Conservation (phyloP, 192 early-diverging fungal genomes). For the Coemansia sp. region DNA sequence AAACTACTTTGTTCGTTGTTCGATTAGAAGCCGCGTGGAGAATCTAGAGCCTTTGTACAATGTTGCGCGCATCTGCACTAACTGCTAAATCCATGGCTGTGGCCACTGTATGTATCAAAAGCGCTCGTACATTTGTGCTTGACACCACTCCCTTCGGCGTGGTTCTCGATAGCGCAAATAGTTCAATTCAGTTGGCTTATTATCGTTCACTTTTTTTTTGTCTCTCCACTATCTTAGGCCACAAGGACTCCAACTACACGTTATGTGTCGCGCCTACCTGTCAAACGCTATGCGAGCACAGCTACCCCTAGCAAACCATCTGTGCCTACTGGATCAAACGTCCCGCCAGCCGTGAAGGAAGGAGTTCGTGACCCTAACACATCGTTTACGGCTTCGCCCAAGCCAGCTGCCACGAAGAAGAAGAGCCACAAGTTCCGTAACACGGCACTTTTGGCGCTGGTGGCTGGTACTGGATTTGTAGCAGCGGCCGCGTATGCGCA, state of each 20-base stretch:
- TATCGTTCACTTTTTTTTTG: background rate
- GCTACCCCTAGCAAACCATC: slow-evolving; percentile 1
- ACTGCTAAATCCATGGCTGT: slow-evolving; percentile 11
- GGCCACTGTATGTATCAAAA: slow-evolving; percentile 13
- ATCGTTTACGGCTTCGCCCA: slow-evolving; percentile 30
- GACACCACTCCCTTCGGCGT: background rate
- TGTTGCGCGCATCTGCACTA: slow-evolving; percentile 33
- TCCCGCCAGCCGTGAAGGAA: slow-evolving; percentile 16
- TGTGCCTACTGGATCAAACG: background rate
- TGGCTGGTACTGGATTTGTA: slow-evolving; percentile 44
- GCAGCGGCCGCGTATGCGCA: slow-evolving; percentile 46
- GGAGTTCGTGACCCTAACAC: slow-evolving; percentile 30
- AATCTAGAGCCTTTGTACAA: slow-evolving; percentile 7
- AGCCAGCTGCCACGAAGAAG: slow-evolving; percentile 35
- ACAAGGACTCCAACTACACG: slow-evolving; percentile 16
- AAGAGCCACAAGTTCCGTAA: slow-evolving; percentile 52
- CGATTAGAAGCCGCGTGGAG: background rate
- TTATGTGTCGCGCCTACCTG: slow-evolving; percentile 3
- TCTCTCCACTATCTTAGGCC: slow-evolving; percentile 8
- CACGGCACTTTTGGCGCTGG: slow-evolving; percentile 27
- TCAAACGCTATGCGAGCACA: slow-evolving; percentile 26
- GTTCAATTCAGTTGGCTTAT: background rate
- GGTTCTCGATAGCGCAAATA: background rate
- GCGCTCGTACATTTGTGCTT: background rate
- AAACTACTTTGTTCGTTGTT: background rate